A percentile compares a stretch with the other conserved stretches of the same genome.
Evolutionary conservation across 345 rosid species (phyloP).

Genomic region (Murraya paniculata): DNA sequence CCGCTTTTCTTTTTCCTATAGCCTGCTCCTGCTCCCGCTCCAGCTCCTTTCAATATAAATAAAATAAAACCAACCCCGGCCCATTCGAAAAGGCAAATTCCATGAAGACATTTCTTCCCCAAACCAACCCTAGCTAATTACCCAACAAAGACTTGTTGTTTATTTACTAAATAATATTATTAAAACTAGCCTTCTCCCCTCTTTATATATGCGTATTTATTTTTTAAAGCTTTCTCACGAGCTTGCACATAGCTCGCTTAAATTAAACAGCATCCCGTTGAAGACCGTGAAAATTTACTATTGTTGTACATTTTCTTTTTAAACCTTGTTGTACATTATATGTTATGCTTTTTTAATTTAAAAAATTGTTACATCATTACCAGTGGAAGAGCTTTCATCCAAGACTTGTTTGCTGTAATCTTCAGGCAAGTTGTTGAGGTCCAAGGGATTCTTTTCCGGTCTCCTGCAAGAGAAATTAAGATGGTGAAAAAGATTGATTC

Average conservation of each 20-base stretch:
- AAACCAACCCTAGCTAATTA: too few relatives aligned
- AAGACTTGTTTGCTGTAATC: constrained; percentile 52
- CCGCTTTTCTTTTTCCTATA: constrained; percentile 60
- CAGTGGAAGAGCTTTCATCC: constrained; percentile 67
- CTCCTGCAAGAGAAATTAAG: constrained; percentile 45
- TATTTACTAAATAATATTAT: too few relatives aligned
- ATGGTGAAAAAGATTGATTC: constrained; percentile 3
- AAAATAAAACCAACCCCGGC: background rate
- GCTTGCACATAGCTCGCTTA: background rate
- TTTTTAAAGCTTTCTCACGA: background rate
- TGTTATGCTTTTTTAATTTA: too few relatives aligned
- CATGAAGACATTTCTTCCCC: constrained; percentile 33
- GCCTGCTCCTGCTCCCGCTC: constrained; percentile 22
- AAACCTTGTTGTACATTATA: too few relatives aligned
- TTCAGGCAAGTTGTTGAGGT: constrained; percentile 97
- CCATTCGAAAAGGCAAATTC: constrained; percentile 38
- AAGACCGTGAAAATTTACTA: background rate
- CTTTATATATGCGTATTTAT: too few relatives aligned
- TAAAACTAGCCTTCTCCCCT: too few relatives aligned
- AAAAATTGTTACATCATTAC: constrained; percentile 20
- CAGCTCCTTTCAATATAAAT: background rate
- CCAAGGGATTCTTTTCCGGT: constrained; percentile 69
- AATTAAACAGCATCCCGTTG: background rate
- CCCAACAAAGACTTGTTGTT: too few relatives aligned
- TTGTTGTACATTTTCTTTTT: too few relatives aligned